Base-by-base conservation (phyloP, 352 stramenopile genomes). In the Blastocystis sp. region DNA sequence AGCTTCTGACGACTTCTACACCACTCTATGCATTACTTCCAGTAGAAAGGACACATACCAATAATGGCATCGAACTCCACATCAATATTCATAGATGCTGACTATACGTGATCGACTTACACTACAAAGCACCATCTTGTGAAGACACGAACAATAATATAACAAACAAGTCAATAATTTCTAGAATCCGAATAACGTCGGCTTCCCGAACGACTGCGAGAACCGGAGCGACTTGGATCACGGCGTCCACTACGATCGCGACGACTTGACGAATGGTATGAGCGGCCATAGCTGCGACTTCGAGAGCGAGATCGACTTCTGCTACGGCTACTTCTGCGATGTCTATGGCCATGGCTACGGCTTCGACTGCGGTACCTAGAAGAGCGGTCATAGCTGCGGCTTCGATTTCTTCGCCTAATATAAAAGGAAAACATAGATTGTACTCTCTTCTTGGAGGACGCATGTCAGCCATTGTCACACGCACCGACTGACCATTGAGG, bases 371-470 rank as follows among this genome's bases (percentile, higher is more conserved):
- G 55, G 37, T 61, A 55, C 68, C 73, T 84, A 41, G 11, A n/a
- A n/a, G 43, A 45, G 47, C 50, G 73, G 55, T 68, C 50, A 69
- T 66, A 68, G 50, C 73, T 84, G 23, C 47, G 73, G 26, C 73
- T 68, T 37, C 47, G 73, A 53, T 45, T 45, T 20, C 50, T 18
- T 43, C 29, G 43, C 45, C 73, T 69, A 47, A 39, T 59, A 53
- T 56, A 53, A 55, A 37, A 53, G 39, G 23, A 41, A 54, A 50
- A 43, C 9, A 18, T 18, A 29, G 43, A 18, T 20, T 47, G 20
- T 53, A 84, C 73, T 84, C 47, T 84, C 73, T 84, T 64, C 73
- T 64, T 4, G 73, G 73, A 66, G 73, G 73, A 68, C 73, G 73
- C 50, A 55, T 34, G 11, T 84, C 73, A 84, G 73, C 73, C 73